Evolutionary conservation across 371 early-diverging fungal genomes (phyloP), one percentile per base, ranked within the genome.

Genomic region (Rhizopus arrhizus): DNA sequence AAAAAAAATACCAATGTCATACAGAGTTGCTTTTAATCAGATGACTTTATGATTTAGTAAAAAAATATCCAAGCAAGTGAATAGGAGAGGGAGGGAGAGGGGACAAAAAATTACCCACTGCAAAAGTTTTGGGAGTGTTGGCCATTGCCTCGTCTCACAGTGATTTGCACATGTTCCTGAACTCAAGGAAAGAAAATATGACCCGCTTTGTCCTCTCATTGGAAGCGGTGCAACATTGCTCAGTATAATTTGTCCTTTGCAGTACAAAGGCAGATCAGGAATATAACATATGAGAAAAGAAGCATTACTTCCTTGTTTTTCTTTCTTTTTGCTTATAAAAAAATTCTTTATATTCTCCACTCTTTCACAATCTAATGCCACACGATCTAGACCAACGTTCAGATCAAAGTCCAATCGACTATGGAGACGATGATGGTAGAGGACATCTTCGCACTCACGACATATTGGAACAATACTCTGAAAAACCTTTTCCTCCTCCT

Each of bases 401-500:
- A 38, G 40, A 38, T 38, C 40, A 38, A 38, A 38, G 40, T 13
- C 40, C 8, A 11, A 38, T 38, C 5, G 40, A 8, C 5, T 38
- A 38, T 38, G 11, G 40, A 38, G 36, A 53, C 32, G 62, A 70
- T 41, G 65, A 38, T 38, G 40, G 4, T 11, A 8, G 13, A 8
- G 11, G 11, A 38, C 40, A 38, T 8, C 13, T 38, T 13, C 16
- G 38, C 13, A 36, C 22, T 40, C 40, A 54, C 28, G 54, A 54
- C 28, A 38, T 54, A 6, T 28, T 66, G 58, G 70, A 73, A 45
- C 67, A 73, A 42, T 73, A 73, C 45, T 47, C 63, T 32, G 70
- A 70, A 45, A 73, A 73, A 28, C 65, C 66, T 16, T 51, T 56
- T 33, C 61, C 62, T 34, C 65, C 74, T 36, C 63, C 68, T 16